Evolutionary conservation across 495 filamentous ascomycete genomes (phyloP), one percentile per base, ranked within the genome.

Genomic region (Podospora australis): DNA sequence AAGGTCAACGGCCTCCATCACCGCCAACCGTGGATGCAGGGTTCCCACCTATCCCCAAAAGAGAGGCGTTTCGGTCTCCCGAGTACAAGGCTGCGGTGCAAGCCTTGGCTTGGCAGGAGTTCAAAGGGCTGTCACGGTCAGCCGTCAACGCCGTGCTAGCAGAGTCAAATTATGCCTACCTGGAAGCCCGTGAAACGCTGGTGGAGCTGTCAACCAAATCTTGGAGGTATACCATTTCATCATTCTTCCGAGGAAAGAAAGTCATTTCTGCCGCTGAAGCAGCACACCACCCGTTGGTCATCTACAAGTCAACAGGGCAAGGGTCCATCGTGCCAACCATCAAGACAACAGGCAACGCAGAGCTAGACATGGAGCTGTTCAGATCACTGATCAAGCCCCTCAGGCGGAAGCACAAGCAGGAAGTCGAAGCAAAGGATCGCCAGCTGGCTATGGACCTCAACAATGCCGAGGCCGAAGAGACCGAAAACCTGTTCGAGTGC

Each of bases 151-250:
- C 84, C 6, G 90, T 98, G 2, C 74, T 98, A 39, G 91, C 90
- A 19, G 92, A 98, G 62, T 78, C 78, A 55, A 98, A 98, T 62
- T 86, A 85, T 63, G 88, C 82, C 24, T 97, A 97, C 58, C 74
- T 80, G 3, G 78, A 81, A n/a, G 82, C 88, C 3, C 76, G 90
- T 25, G 79, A 80, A 29, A 87, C 79, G 0, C 77, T 98, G 11
- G 79, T 83, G 21, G 76, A 78, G n/a, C 64, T 96, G 2, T 81
- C 84, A 22, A 75, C 79, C 20, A 88, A 82, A 60, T 91, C 87
- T 17, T 98, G 92, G 92, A 79, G 88, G 8, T 88, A 83, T 50
- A 83, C 85, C 19, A 72, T 98, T 48, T 82, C 83, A 42, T 83
- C 70, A 19, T 70, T 96, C 10, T 75, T 95, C 46, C 74, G 82